Percentiles rank a stretch among this genome's conserved stretches.
Evolutionary conservation across 495 filamentous ascomycete genomes (phyloP).

Genomic region (Alectoria sarmentosa): DNA sequence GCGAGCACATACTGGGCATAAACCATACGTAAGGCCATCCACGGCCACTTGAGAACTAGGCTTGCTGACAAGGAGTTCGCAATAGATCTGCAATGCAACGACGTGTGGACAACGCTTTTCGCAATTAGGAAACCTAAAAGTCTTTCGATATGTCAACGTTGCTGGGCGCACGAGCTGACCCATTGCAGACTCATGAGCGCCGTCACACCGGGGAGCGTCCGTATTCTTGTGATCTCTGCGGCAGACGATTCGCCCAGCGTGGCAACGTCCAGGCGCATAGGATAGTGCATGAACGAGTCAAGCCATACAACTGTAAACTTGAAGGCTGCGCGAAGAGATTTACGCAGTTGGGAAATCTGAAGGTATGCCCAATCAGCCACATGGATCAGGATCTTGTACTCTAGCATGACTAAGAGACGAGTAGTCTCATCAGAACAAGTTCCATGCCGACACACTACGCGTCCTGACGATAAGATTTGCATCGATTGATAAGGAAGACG

Average conservation of each 20-base stretch:
- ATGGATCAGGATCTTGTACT: not conserved
- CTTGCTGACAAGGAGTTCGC: slow-evolving; percentile 13
- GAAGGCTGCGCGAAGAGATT: slow-evolving; percentile 81
- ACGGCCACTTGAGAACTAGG: slow-evolving; percentile 5
- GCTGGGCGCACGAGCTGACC: slow-evolving; percentile 9
- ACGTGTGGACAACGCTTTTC: slow-evolving; percentile 77
- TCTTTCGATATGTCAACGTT: slow-evolving; percentile 32
- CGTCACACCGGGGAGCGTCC: slow-evolving; percentile 84
- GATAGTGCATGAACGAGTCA: slow-evolving; percentile 68
- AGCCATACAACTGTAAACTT: slow-evolving; percentile 73
- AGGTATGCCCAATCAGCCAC: slow-evolving; percentile 43
- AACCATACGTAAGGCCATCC: slow-evolving; percentile 68
- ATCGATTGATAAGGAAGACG: slow-evolving; percentile 50
- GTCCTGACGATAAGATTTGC: slow-evolving; percentile 70
- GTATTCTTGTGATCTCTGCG: slow-evolving; percentile 75
- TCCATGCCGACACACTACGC: slow-evolving; percentile 66
- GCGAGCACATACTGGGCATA: slow-evolving; percentile 82
- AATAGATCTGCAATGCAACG: slow-evolving; percentile 63
- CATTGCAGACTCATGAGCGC: slow-evolving; percentile 67
- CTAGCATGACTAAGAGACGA: slow-evolving; percentile 14
- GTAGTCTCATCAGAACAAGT: slow-evolving; percentile 92
- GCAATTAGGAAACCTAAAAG: slow-evolving; percentile 83
- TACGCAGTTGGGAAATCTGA: slow-evolving; percentile 82
- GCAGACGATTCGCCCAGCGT: slow-evolving; percentile 74
- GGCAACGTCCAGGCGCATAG: slow-evolving; percentile 85